Base-by-base conservation (phyloP, 202 grass and related monocot species). In the Brachypodium distachyon region DNA sequence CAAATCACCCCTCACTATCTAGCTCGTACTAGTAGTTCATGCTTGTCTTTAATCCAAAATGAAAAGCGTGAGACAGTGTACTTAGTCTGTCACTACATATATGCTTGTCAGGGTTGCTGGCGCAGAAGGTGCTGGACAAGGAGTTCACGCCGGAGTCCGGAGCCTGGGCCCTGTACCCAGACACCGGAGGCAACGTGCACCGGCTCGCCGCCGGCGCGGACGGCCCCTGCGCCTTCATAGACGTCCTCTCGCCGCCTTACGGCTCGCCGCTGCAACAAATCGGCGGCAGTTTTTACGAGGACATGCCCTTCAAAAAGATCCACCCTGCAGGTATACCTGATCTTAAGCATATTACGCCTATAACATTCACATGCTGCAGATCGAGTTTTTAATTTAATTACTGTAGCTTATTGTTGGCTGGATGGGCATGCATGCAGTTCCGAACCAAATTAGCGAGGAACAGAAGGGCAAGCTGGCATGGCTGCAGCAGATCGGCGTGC, bases 181-280 rank as follows among this genome's bases (percentile, higher is more conserved):
- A 80, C 5, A 81, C 84, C 60, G 89, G 93, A 37, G 93, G 93
- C 3, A 96, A 96, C 78, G 90, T 96, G 39, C 89, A 96, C 77
- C 81, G 74, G 28, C 79, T 96, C 58, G 53, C 26, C 58, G 93
- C 89, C 16, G 61, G 12, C 84, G 6, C 85, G 69, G 18, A 58
- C 55, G 25, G 51, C 3, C 17, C 87, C 6, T 96, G 89, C 72
- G 93, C 78, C 1, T 5, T 96, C 32, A 84, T 96, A 25, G 93
- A 96, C n/a, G 67, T 96, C n/a, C 79, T 88, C 9, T 89, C 89
- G 2, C 93, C 93, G 0, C 89, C 87, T 17, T 96, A n/a, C n/a
- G n/a, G 92, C 70, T 86, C 87, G 21, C 51, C 51, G 51, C 7
- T 21, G 4, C 53, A 72, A 78, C 6, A 61, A 12, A 70, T 89